Base-by-base conservation (phyloP, 257 asterid genomes). In the Craterostigma plantagineum region DNA sequence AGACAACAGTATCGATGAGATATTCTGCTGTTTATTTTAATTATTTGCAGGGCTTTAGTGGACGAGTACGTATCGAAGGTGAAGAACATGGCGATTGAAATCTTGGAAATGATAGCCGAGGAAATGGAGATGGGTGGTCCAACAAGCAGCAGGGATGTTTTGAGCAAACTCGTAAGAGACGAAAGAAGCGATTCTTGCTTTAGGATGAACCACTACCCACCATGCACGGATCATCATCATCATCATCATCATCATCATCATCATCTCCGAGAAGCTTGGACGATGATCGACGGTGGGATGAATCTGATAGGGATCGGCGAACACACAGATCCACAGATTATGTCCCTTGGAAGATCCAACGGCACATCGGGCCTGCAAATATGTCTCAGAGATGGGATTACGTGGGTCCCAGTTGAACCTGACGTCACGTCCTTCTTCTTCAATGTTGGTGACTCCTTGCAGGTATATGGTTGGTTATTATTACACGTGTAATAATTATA, bases 301-400 rank as follows among this genome's bases (percentile, higher is more conserved):
- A 43, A 43, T 1, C 10, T 41, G 33, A 43, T 43, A 10, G 79
- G 84, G 7, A 70, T 74, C 13, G 83, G 83, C 6, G 83, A 67
- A 14, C 80, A 71, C 50, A 71, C 80, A 0, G 80, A 71, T 68
- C 81, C 81, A 6, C 81, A 72, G 36, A 59, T 72, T 6, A 55
- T 72, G 17, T 67, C 81, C 2, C 65, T 64, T 7, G 18, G 62
- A 0, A 61, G 81, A 42, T 72, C 81, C 11, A 72, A 72, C 61
- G 59, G 51, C 41, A 55, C 53, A 0, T 33, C 73, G 0, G 81
- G 81, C 18, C 70, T 72, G 4, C 68, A 72, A 62, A 72, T 72
- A 17, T 56, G 59, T 18, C 58, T 45, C 38, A 27, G 11, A 2
- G 71, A 72, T 10, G 73, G 66, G 11, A 33, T n/a, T n/a, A n/a